Evolutionary conservation across 768 basidiomycete genomes (phyloP), one percentile per base, ranked within the genome.

Genomic region (Mycena vulgaris): DNA sequence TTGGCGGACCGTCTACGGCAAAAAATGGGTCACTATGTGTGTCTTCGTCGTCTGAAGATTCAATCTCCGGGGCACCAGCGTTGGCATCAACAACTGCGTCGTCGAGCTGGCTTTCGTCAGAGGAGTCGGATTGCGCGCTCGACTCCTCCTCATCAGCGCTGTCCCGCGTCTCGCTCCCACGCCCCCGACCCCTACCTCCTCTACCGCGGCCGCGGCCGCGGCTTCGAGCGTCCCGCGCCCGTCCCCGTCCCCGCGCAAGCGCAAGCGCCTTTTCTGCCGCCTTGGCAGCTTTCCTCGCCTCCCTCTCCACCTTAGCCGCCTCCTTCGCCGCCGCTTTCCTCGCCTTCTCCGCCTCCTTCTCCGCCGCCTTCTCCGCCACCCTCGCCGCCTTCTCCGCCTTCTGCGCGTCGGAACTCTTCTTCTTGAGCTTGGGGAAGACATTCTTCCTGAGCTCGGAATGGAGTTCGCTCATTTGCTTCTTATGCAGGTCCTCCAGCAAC

Each of bases 361-460:
- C 51, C 19, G 39, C 39, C 37, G 31, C 62, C 62, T 30, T 45
- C 21, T 11, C 48, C 5, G 14, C 42, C 45, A 19, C 27, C 11
- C 4, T 31, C n/a, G 40, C 40, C 6, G 42, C 62, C 37, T 63
- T 21, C 25, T 25, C 51, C 35, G 49, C 51, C 21, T 63, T 39
- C 9, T 8, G 9, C 14, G 3, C 39, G 7, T 39, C 39, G 39
- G 52, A 23, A 21, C 51, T 59, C 57, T 2, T n/a, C 66, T 51
- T 60, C 31, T 39, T 53, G 37, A 52, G 25, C 1, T 3, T 23
- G 19, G 59, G 51, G 40, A 59, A 55, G 14, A 62, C 6, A 0
- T 11, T 53, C 66, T 61, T 53, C 45, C 30, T 52, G 25, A 62
- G 25, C 28, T 51, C 57, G 21, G 39, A 53, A 42, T 61, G 51